Conservation (phyloP, 306 rosid genomes). For the Fragaria iinumae region DNA sequence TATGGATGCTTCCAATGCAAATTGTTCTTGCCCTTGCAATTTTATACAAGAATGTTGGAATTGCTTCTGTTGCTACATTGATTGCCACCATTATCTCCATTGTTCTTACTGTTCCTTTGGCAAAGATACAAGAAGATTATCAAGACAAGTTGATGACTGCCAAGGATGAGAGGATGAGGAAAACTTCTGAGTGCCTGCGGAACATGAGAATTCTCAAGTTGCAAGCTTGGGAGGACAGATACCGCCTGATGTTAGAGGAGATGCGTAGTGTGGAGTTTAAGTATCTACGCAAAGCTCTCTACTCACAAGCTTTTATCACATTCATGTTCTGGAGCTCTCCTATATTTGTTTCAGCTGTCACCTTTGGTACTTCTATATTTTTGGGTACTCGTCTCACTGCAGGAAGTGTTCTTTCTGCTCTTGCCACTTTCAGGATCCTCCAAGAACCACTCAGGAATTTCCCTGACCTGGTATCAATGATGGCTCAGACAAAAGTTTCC, state of each 20-base stretch:
- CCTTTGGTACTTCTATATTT: constrained; percentile 81
- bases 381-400: constrained; percentile 86
- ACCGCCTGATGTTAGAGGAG: constrained; percentile 69
- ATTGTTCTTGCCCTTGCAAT: constrained; percentile 90
- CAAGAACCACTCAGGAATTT: constrained; percentile 99
- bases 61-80: constrained; percentile 85
- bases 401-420: constrained; percentile 96
- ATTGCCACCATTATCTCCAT: constrained; percentile 92
- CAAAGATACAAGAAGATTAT: constrained; percentile 80
- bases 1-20: constrained; percentile 99
- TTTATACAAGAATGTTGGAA: constrained; percentile 95
- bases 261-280: constrained; percentile 94
- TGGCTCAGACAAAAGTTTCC: constrained; percentile 99
- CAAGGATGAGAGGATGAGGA: constrained; percentile 98
- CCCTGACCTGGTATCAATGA: constrained; percentile 95
- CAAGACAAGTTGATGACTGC: constrained; percentile 98
- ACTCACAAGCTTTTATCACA: constrained; percentile 96
- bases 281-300: constrained; percentile 92
- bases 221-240: constrained; percentile 99
- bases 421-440: constrained; percentile 97
- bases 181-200: constrained; percentile 91
- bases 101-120: constrained; percentile 74
- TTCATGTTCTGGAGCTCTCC: constrained; percentile 99
- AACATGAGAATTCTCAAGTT: constrained; percentile 97
- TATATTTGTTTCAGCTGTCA: constrained; percentile 93